phyloP scores from a whole-genome alignment of 257 asterid species.

The Gentiana macrophylla region DNA sequence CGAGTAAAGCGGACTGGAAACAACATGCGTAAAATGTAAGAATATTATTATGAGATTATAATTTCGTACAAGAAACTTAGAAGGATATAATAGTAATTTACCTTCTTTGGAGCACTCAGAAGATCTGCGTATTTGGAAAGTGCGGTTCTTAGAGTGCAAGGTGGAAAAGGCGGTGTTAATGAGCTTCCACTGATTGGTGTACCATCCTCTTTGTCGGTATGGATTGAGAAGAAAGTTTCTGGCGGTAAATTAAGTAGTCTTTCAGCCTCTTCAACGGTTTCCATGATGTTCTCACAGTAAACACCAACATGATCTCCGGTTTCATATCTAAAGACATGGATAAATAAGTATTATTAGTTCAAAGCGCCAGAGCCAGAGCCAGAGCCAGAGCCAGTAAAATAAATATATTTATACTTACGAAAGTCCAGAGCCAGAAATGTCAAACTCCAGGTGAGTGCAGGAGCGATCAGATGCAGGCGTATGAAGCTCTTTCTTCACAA shows the following conservation, averaged over 20 bases:
- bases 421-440: constrained; percentile 85
- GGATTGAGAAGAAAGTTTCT: constrained; percentile 74
- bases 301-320: constrained; percentile 99
- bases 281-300: constrained; percentile 70
- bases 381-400: not conserved
- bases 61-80: not conserved
- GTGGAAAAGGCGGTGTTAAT: constrained; percentile 79
- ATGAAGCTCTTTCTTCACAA: constrained; percentile 88
- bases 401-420: constrained; percentile 31
- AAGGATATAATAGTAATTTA: constrained; percentile 9
- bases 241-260: constrained; percentile 59
- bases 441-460: constrained; percentile 95
- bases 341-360: not conserved
- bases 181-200: constrained; percentile 56
- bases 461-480: constrained; percentile 89
- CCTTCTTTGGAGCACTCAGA: constrained; percentile 84
- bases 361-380: not conserved
- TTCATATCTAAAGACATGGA: constrained; percentile 54
- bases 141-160: constrained; percentile 89
- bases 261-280: constrained; percentile 91
- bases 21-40: constrained; percentile 3
- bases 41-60: not conserved
- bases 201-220: constrained; percentile 77
- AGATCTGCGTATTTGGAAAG: constrained; percentile 81
- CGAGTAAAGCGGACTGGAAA: constrained; percentile 66